Base-by-base conservation (phyloP, 176 grass and related monocot species). In the Oropetium thomaeum region DNA sequence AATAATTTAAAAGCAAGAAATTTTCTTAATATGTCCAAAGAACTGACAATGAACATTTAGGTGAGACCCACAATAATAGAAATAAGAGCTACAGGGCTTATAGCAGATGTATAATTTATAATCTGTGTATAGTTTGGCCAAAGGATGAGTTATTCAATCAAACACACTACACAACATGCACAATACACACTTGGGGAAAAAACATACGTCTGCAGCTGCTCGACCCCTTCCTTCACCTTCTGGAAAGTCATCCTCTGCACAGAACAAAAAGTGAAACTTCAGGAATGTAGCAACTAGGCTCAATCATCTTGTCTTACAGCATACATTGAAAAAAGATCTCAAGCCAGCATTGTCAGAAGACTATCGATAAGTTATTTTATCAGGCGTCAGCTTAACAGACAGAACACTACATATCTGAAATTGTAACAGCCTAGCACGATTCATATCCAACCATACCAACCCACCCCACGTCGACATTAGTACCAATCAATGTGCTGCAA, bases 161-260 rank as follows among this genome's bases (percentile, higher is more conserved):
- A 61, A 52, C 48, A 65, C 49, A 64, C 52, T 47, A 43, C 2
- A n/a, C 23, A 8, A 57, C 13, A 55, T 29, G 8, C 26, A 39
- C 28, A 63, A 44, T 47, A 75, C 31, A 22, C 17, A 82, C 38
- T 49, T 15, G 20, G 32, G 20, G 41, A 67, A 60, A 37, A 25
- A 67, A 33, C 79, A 78, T 87, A 87, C 85, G 0, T 82, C 72
- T 14, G 25, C 39, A 34, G 37, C 49, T 0, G 8, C 74, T 73
- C 51, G 26, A 12, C 26, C n/a, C 17, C 65, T 59, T 77, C 78
- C 73, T 60, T 77, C 59, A 69, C 33, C 43, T 43, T 73, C 67
- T 5, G 42, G 61, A 67, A 61, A 63, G 39, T 49, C 73, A 33
- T 87, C 60, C 52, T 82, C 79, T 73, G 49, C 60, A 73, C 67